Base-by-base conservation (phyloP, 331 rosid genomes). In the Malus hybrid region DNA sequence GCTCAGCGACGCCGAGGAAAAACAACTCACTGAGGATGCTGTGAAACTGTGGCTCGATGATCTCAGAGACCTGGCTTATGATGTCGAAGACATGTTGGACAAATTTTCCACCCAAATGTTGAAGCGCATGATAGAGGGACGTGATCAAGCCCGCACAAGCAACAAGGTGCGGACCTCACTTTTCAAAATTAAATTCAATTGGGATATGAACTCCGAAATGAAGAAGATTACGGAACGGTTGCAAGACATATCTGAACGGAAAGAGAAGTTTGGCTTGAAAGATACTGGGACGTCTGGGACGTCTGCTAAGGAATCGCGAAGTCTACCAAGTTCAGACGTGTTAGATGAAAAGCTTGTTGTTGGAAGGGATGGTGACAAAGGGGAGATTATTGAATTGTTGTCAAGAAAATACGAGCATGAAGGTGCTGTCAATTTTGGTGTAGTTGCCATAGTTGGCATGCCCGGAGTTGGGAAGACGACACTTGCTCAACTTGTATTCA, bases 1-100 rank as follows among this genome's bases (percentile, higher is more conserved):
- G 46, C 79, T 76, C 0, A 48, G 66, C n/a, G 55, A 75, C 9
- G 79, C 73, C 4, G 79, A 75, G 66, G 72, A 48, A 34, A 65
- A 7, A 19, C 55, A 75, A 52, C 14, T 22, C 3, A 14, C 16
- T 2, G 42, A 36, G 3, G 3, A 39, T 39, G 1, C 81, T 36
- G 76, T 72, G 9, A 56, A 56, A 33, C 12, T 54, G 7, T 72
- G 67, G 76, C 54, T 72, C 1, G 66, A 56, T 12, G 76, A 33
- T 7, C 67, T 72, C 65, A 71, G 57, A 20, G 20, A 72, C 6
- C 18, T 56, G 15, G 15, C 39, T 13, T 31, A 31, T 18, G 4
- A 12, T 55, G 8, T 65, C 2, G 55, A 72, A 8, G 76, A 72
- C 27, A 11, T 72, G 66, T 11, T 72, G 31, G 48, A 20, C 15